Percentiles rank a stretch among this genome's conserved stretches.
phyloP scores from a whole-genome alignment of 1,284 basidiomycete genomes.

The Ceratobasidium sp. region DNA sequence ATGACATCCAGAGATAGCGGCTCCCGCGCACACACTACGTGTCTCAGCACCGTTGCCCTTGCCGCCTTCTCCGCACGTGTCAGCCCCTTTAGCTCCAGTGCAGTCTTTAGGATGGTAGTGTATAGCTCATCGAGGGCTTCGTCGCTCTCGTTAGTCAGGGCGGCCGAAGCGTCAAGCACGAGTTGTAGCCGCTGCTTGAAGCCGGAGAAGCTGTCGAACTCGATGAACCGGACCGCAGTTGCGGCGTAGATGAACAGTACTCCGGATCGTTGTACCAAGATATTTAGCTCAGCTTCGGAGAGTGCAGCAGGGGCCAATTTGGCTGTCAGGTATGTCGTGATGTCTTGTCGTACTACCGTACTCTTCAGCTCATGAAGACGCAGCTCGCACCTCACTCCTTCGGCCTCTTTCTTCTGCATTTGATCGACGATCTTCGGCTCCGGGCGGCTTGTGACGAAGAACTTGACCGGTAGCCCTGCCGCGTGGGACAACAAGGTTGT shows the following conservation, averaged over 20 bases:
- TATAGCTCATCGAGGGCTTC: constrained; percentile 3
- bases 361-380: constrained; percentile 21
- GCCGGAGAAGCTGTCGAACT: neutral
- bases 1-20: neutral
- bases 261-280: constrained; percentile 1
- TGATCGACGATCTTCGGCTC: constrained; percentile 18
- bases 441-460: constrained; percentile 36
- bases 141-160: neutral
- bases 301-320: neutral
- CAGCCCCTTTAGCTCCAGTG: neutral
- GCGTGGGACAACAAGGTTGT: neutral
- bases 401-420: neutral
- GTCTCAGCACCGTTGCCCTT: neutral
- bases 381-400: neutral
- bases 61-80: neutral
- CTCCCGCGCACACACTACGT: constrained; percentile 3
- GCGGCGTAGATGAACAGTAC: constrained; percentile 36
- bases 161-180: neutral
- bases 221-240: constrained; percentile 23
- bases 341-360: constrained; percentile 8
- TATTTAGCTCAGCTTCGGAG: neutral
- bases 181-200: neutral
- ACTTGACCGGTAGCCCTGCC: constrained; percentile 13
- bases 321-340: neutral
- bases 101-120: neutral